Conservation (phyloP, 1,139 yeast species). For the Saccharomyces hybrid region DNA sequence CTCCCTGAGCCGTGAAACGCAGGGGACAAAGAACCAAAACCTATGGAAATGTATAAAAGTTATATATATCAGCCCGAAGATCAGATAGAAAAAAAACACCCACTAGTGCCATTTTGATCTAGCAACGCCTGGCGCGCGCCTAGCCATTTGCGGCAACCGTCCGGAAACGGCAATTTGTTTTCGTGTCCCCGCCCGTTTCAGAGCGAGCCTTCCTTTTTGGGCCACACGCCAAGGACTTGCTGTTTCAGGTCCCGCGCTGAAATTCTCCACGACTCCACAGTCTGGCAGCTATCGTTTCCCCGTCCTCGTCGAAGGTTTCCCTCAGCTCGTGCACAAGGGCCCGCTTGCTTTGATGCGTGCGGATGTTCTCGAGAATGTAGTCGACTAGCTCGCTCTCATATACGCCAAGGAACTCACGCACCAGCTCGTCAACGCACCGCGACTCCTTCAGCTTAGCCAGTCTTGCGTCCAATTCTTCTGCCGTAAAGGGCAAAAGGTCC, state of each 20-base stretch:
- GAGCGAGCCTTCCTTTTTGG: not conserved
- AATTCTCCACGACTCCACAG: slow-evolving; percentile 21
- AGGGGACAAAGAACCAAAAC: not conserved
- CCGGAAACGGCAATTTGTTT: not conserved
- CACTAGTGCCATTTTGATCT: not conserved
- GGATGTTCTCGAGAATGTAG: slow-evolving; percentile 17
- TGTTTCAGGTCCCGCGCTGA: not conserved
- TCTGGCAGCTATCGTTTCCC: slow-evolving; percentile 21
- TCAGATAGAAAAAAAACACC: not conserved
- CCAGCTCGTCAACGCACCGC: slow-evolving; percentile 24
- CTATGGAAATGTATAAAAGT: not conserved
- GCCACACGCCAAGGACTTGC: not conserved
- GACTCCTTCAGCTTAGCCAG: slow-evolving; percentile 15
- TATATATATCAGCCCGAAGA: not conserved
- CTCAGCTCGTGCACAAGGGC: slow-evolving; percentile 22
- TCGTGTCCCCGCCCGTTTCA: not conserved
- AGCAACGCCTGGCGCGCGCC: not conserved
- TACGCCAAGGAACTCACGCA: slow-evolving; percentile 29
- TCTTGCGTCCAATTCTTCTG: slow-evolving; percentile 12
- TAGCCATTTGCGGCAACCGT: not conserved
- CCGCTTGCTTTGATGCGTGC: slow-evolving; percentile 11
- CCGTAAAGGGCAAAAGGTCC: slow-evolving; percentile 11
- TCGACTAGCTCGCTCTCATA: slow-evolving; percentile 29
- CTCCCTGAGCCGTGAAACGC: not conserved
- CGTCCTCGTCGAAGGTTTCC: slow-evolving; percentile 31